These are phyloP conservation scores for Suillus weaverae DNA, from an alignment of 768 basidiomycete species.

Conservation along the genomic window DNA sequence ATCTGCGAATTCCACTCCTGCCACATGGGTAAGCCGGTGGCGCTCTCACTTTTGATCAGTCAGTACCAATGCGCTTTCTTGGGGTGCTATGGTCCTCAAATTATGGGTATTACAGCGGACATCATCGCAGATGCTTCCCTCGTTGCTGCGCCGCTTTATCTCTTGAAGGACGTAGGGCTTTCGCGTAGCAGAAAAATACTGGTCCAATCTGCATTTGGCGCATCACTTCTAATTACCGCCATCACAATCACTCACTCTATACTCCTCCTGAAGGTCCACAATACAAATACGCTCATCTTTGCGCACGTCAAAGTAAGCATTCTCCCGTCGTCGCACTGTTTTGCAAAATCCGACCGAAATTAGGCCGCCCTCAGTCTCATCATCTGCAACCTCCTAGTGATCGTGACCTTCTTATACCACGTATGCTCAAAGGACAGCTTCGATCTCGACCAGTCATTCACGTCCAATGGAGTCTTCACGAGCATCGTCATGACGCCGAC, in stretches of 20 bases:
- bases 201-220: slow-evolving; percentile 20
- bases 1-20: slow-evolving; percentile 14
- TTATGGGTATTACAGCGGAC: slow-evolving; percentile 17
- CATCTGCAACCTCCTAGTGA: slow-evolving; percentile 28
- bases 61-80: slow-evolving; percentile 1
- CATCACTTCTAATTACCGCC: slow-evolving; percentile 18
- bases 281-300: slow-evolving; percentile 15
- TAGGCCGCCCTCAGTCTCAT: slow-evolving; percentile 25
- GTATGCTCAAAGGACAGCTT: slow-evolving; percentile 4
- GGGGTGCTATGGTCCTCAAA: background rate
- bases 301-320: slow-evolving; percentile 24
- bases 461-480: background rate
- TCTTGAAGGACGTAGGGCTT: slow-evolving; percentile 12
- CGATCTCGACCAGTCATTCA: slow-evolving; percentile 7
- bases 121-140: slow-evolving; percentile 19
- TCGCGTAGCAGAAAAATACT: slow-evolving; percentile 16
- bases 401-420: slow-evolving; percentile 23
- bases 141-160: slow-evolving; percentile 18
- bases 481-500: background rate
- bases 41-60: slow-evolving; percentile 24
- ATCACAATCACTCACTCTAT: slow-evolving; percentile 21
- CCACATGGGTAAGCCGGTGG: slow-evolving; percentile 1
- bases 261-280: slow-evolving; percentile 4
- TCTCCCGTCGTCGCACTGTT: background rate
- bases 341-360: background rate